Conservation (phyloP, 148 eudicot species). For the Amaranthus palmeri region DNA sequence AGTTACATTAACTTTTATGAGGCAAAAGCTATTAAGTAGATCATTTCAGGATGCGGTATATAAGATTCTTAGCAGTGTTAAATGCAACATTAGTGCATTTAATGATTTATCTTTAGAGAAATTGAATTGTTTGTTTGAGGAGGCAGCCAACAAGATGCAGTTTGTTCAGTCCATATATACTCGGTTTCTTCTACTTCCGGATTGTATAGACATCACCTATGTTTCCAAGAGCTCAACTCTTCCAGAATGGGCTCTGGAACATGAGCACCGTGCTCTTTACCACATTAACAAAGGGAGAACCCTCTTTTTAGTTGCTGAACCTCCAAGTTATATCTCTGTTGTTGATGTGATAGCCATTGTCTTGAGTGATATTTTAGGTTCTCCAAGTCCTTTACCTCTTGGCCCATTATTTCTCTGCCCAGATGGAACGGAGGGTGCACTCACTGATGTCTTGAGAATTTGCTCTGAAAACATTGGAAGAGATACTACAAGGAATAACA, state of each 20-base stretch:
- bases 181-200: conserved; percentile 74
- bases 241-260: conserved; percentile 64
- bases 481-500: conserved; percentile 36
- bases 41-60: conserved; percentile 84
- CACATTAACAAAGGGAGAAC: conserved; percentile 53
- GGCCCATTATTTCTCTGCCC: conserved; percentile 79
- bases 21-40: conserved; percentile 55
- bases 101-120: conserved; percentile 32
- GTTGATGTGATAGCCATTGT: conserved; percentile 64
- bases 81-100: conserved; percentile 32
- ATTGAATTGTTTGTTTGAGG: conserved; percentile 37
- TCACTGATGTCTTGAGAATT: conserved; percentile 64
- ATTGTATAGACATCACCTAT: conserved; percentile 64
- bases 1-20: conserved; percentile 46
- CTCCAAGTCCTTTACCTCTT: conserved; percentile 64
- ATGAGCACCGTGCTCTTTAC: conserved; percentile 66
- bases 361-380: conserved; percentile 70
- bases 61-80: conserved; percentile 46
- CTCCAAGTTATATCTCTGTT: conserved; percentile 74
- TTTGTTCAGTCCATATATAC: conserved; percentile 75
- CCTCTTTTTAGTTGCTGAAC: conserved; percentile 66
- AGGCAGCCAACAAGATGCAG: conserved; percentile 60
- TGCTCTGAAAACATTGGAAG: conserved; percentile 40
- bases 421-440: conserved; percentile 59
- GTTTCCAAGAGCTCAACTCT: conserved; percentile 45